Base-by-base conservation (phyloP, 2,329 filamentous ascomycete species). In the Pseudocercospora pini-densiflorae region DNA sequence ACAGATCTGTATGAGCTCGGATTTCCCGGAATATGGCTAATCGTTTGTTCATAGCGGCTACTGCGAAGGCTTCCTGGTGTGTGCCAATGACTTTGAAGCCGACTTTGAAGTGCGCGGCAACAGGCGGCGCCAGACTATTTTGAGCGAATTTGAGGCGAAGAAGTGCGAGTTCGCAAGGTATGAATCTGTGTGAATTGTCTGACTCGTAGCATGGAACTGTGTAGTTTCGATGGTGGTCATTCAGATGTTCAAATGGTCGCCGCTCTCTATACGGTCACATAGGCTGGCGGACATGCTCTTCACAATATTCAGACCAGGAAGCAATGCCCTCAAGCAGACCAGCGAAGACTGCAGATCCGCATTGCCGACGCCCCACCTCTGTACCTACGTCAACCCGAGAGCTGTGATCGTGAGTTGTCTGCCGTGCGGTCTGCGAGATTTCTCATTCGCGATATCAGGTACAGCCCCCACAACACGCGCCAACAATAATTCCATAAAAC, bases 61-160 rank as follows among this genome's bases (percentile, higher is more conserved):
- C 59, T 65, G 65, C 29, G 72, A 72, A 51, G 71, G 72, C 9
- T 74, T 74, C 54, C 53, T 74, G 55, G 71, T 73, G 24, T 74
- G 71, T 61, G 72, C 71, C 12, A 68, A 72, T 14, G 70, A 71
- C n/a, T 74, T 71, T 45, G 62, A 67, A 3, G 69, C 67, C 12
- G 61, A 64, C 7, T 73, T 73, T 45, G 29, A 64, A 33, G 45
- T 70, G 9, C 64, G 72, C n/a, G 68, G 67, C 6, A 45, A 40
- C 12, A 69, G 67, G 33, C 62, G 67, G 33, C 62, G 51, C 60
- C 64, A 66, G 51, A 72, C 73, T 51, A 71, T 75, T 21, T 33
- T 69, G 64, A 61, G 67, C 33, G 72, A 74, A 66, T 72, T 67
- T 61, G 68, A 67, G 23, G 68, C 65, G 59, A 64, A 58, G 7